Base-by-base conservation (phyloP, 768 basidiomycete species). In the Pulveroboletus ravenelii region DNA sequence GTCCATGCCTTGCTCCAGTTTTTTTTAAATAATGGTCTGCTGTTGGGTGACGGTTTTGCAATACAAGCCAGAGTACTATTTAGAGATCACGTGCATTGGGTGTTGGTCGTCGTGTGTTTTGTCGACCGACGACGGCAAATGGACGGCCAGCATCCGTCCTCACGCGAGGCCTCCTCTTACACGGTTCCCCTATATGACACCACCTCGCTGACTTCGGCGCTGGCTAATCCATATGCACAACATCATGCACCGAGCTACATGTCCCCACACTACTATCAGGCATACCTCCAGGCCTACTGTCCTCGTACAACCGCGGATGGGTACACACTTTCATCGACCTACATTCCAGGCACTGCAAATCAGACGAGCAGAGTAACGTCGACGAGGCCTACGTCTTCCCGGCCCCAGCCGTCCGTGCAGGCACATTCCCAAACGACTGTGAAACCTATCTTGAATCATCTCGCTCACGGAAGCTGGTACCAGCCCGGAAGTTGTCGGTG, bases 401-500 rank as follows among this genome's bases (percentile, higher is more conserved):
- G n/a, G 12, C 41, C 53, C 45, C 53, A 18, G 6, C 31, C 49
- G n/a, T 44, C 40, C n/a, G 6, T 30, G 31, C 56, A 44, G 18
- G 18, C 38, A 12, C 51, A 34, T 13, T n/a, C 52, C 23, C 52
- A 32, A 27, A 32, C 51, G n/a, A 38, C 27, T 13, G 42, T 41
- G 36, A 54, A 52, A 15, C 59, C 55, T n/a, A 50, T 57, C 41
- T 38, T 17, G 31, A 60, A 59, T 29, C 54, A 48, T 25, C 62
- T 59, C 46, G 53, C 58, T 5, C 25, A 59, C 62, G 62, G 58
- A 18, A 54, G 68, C n/a, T 85, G 84, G 83, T 82, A 85, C 61
- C 82, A 81, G 49, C 62, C 80, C 36, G 89, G 89, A 5, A 76
- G 72, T 56, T 64, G 56, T 54, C 76, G 77, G 47, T 91, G 89